Percentiles rank a stretch among this genome's conserved stretches.
These are phyloP conservation scores for Flaveria trinervia DNA, from an alignment of 129 eudicot genomes.

Conservation along the genomic window DNA sequence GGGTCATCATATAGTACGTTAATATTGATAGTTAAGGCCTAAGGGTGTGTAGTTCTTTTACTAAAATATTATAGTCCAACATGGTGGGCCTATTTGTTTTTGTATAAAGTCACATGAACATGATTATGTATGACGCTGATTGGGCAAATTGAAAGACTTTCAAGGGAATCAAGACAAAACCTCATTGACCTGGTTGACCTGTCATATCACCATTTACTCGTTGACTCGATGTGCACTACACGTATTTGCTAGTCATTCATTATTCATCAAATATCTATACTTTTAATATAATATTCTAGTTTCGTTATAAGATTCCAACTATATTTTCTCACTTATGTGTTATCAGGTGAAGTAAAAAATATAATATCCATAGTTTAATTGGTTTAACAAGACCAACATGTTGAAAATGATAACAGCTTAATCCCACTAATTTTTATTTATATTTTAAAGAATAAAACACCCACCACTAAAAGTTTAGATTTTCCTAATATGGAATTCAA, in stretches of 20 bases:
- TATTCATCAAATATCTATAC: neutral
- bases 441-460: too few relatives aligned
- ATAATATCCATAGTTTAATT: neutral
- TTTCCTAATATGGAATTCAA: neutral
- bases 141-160: conserved; percentile 9
- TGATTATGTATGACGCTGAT: conserved; percentile 31
- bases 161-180: conserved; percentile 19
- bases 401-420: too few relatives aligned
- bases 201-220: conserved; percentile 58
- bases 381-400: too few relatives aligned
- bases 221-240: conserved; percentile 48
- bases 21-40: too few relatives aligned
- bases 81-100: neutral
- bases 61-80: neutral
- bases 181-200: conserved; percentile 54
- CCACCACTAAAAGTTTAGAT: neutral
- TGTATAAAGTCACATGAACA: conserved; percentile 33
- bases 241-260: conserved; percentile 12
- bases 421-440: too few relatives aligned
- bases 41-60: too few relatives aligned
- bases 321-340: neutral
- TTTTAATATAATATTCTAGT: neutral
- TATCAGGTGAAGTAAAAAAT: neutral
- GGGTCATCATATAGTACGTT: too few relatives aligned
- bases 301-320: neutral